These are phyloP conservation scores for Beauveria sp. DNA, from an alignment of 2,329 filamentous ascomycete genomes.

Conservation along the genomic window DNA sequence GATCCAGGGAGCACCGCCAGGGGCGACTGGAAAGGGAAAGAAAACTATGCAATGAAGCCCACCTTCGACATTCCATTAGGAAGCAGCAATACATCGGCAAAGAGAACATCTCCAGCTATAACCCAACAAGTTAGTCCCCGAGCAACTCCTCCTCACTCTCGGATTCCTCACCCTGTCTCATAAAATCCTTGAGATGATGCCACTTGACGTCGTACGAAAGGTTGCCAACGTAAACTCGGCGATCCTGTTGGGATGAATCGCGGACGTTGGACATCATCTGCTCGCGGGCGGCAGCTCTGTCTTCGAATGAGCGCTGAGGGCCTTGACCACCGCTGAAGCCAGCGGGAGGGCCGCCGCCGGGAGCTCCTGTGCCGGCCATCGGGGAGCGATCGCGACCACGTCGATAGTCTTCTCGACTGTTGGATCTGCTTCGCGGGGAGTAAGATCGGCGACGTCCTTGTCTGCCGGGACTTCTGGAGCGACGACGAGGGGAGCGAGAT, in stretches of 20 bases:
- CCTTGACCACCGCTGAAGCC: slow-evolving; percentile 52
- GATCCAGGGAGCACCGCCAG: slow-evolving; percentile 32
- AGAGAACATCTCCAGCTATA: slow-evolving; percentile 95
- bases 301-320: slow-evolving; percentile 73
- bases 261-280: slow-evolving; percentile 93
- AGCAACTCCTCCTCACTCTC: slow-evolving; percentile 18
- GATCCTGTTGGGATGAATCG: slow-evolving; percentile 95
- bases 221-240: slow-evolving; percentile 98
- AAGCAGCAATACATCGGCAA: slow-evolving; percentile 98
- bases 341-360: slow-evolving; percentile 61
- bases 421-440: slow-evolving; percentile 69
- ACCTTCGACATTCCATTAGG: slow-evolving; percentile 99
- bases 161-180: slow-evolving; percentile 82
- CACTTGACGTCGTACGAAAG: slow-evolving; percentile 99
- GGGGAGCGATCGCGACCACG: slow-evolving; percentile 71
- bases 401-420: slow-evolving; percentile 68
- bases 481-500: slow-evolving; percentile 69
- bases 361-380: slow-evolving; percentile 68
- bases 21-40: slow-evolving; percentile 23
- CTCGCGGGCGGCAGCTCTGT: slow-evolving; percentile 75
- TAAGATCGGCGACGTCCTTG: slow-evolving; percentile 66
- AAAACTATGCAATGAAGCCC: slow-evolving; percentile 86
- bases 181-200: slow-evolving; percentile 99
- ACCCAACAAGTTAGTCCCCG: slow-evolving; percentile 31
- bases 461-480: slow-evolving; percentile 75